phyloP scores from a whole-genome alignment of 495 filamentous ascomycete genomes.

The Lasiosphaeris hirsuta region DNA sequence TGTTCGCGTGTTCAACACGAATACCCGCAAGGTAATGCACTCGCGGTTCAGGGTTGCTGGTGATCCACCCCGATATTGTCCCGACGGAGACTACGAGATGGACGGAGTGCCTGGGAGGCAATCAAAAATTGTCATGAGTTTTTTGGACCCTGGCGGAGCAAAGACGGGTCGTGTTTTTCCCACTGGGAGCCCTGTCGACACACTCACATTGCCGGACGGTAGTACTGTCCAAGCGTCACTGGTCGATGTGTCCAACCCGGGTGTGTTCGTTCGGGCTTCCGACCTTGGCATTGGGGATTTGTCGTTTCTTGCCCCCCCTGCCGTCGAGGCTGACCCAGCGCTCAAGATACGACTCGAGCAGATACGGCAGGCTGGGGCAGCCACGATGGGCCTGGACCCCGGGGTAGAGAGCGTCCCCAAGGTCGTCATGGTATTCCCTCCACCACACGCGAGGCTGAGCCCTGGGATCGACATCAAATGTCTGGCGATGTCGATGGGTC shows the following conservation, averaged over 20 bases:
- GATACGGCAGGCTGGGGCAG: slow-evolving; percentile 58
- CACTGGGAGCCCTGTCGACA: slow-evolving; percentile 57
- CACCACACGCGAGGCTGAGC: slow-evolving; percentile 17
- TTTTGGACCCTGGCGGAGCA: slow-evolving; percentile 63
- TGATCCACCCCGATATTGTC: slow-evolving; percentile 39
- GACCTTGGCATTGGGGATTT: slow-evolving; percentile 45
- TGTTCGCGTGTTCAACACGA: slow-evolving; percentile 47
- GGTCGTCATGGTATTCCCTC: slow-evolving; percentile 57
- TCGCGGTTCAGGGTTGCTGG: slow-evolving; percentile 47
- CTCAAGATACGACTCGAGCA: slow-evolving; percentile 54
- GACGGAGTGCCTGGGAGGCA: slow-evolving; percentile 63
- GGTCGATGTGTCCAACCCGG: slow-evolving; percentile 64
- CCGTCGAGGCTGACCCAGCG: slow-evolving; percentile 43
- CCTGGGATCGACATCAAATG: slow-evolving; percentile 44
- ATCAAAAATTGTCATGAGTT: slow-evolving; percentile 57
- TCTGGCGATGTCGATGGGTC: slow-evolving; percentile 48
- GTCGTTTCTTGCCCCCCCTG: slow-evolving; percentile 51
- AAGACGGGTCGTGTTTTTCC: slow-evolving; percentile 65
- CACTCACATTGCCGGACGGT: slow-evolving; percentile 49
- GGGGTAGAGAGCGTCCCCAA: slow-evolving; percentile 62
- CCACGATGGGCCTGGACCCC: slow-evolving; percentile 59
- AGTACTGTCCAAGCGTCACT: slow-evolving; percentile 47
- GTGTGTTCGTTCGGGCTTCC: slow-evolving; percentile 56
- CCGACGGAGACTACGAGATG: slow-evolving; percentile 57
- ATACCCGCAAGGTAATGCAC: slow-evolving; percentile 46